These are phyloP conservation scores for Dendrobium catenatum DNA, from an alignment of 106 monocot species.

Conservation along the genomic window DNA sequence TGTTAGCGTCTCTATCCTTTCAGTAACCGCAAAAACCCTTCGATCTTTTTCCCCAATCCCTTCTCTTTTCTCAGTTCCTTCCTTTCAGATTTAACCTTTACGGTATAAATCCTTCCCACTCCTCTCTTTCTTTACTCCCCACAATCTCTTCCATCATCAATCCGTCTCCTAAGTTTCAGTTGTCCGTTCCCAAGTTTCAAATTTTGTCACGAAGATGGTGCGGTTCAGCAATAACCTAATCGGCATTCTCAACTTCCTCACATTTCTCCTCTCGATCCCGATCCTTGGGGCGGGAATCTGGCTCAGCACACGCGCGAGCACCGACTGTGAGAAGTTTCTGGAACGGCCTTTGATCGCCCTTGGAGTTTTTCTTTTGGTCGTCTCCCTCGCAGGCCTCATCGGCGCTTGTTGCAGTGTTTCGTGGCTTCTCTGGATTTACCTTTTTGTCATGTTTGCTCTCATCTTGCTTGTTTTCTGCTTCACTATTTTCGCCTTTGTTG, in stretches of 20 bases:
- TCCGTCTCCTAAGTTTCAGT: neutral
- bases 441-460: constrained; percentile 30
- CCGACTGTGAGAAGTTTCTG: constrained; percentile 23
- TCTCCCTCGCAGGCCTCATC: constrained; percentile 24
- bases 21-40: neutral
- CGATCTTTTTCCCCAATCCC: neutral
- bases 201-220: constrained; percentile 6
- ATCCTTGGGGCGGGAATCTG: constrained; percentile 20
- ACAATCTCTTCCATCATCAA: neutral
- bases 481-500: constrained; percentile 49
- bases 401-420: constrained; percentile 22
- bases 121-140: neutral
- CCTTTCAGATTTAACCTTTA: neutral
- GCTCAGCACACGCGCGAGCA: constrained; percentile 7
- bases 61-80: neutral
- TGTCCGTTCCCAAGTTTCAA: neutral
- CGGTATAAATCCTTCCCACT: neutral
- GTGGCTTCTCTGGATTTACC: constrained; percentile 36
- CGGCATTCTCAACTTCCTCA: constrained; percentile 23
- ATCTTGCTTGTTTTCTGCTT: constrained; percentile 38
- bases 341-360: constrained; percentile 17
- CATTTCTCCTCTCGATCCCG: constrained; percentile 22
- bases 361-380: constrained; percentile 19
- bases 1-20: no score
- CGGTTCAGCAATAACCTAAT: constrained; percentile 20